Conservation (phyloP, 495 filamentous ascomycete genomes). For the Hypomontagnella submonticulosa region DNA sequence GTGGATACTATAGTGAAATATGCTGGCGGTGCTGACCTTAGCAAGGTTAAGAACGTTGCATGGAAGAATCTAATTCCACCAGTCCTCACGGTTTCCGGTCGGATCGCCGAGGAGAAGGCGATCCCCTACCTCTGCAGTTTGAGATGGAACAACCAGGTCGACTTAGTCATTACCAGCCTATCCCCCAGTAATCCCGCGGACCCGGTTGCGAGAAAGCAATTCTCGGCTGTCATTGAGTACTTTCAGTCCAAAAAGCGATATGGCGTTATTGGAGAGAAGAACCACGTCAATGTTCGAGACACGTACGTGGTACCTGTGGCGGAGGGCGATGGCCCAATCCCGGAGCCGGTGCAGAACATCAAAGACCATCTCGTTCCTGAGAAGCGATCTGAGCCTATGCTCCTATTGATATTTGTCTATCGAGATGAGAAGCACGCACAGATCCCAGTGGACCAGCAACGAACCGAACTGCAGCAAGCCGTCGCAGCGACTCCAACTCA, state of each 20-base stretch:
- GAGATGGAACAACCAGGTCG: slow-evolving; percentile 75
- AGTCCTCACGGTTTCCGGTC: slow-evolving; percentile 78
- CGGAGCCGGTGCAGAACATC: slow-evolving; percentile 81
- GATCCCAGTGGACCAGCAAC: slow-evolving; percentile 59
- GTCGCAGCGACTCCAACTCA: slow-evolving; percentile 34
- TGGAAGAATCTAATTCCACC: slow-evolving; percentile 75
- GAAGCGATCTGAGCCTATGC: slow-evolving; percentile 71
- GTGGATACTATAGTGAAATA: slow-evolving; percentile 82
- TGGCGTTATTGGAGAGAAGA: slow-evolving; percentile 80
- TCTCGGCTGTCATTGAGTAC: slow-evolving; percentile 80
- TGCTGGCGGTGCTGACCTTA: slow-evolving; percentile 81
- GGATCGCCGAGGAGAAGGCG: slow-evolving; percentile 81
- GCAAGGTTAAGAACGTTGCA: slow-evolving; percentile 67
- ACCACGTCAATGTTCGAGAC: slow-evolving; percentile 75
- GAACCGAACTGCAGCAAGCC: slow-evolving; percentile 46
- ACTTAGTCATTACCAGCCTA: slow-evolving; percentile 76
- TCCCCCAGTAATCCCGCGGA: slow-evolving; percentile 57
- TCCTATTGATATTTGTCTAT: slow-evolving; percentile 82
- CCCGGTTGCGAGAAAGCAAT: slow-evolving; percentile 64
- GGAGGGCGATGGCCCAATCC: slow-evolving; percentile 63
- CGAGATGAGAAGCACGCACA: slow-evolving; percentile 58
- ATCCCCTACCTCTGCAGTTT: slow-evolving; percentile 89
- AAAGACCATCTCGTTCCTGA: slow-evolving; percentile 77
- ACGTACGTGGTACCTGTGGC: slow-evolving; percentile 82
- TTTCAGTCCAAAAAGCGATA: slow-evolving; percentile 80